Base-by-base conservation (phyloP, 2,329 filamentous ascomycete species). In the Venturia oleaginea region DNA sequence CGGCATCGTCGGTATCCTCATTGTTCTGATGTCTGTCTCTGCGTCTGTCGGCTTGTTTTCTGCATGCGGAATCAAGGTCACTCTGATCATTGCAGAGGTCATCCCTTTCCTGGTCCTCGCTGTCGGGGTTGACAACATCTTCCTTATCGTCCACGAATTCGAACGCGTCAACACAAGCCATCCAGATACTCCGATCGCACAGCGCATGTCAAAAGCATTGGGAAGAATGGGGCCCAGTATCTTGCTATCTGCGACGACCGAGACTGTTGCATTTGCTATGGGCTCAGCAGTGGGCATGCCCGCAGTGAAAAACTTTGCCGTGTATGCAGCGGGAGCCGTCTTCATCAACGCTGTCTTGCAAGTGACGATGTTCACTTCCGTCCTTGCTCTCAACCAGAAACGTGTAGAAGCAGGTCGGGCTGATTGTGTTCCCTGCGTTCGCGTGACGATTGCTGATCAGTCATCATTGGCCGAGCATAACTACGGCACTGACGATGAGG, bases 111-210 rank as follows among this genome's bases (percentile, higher is more conserved):
- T 99, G 68, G 93, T 99, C 11, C 80, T 99, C 24, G 94, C 94
- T 15, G 92, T 99, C 34, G 94, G 94, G 57, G 95, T 99, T 2
- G 94, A 99, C 81, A 99, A 99, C 72, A 97, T 99, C 71, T 99
- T 99, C 78, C 80, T 99, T 64, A 96, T 99, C 66, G 94, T 99
- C 0, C 94, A 99, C 76, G 94, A 99, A 76, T 96, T 99, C 66
- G 94, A 99, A 73, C 85, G 94, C 37, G 90, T 97, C 73, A 99
- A 99, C 71, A 79, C 92, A 69, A 96, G 89, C 74, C 90, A 96
- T 71, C 91, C 92, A 0, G 92, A 97, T 71, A 89, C 92, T 67
- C 84, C 89, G 74, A 88, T 99, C 2, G 89, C 96, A 69, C 87
- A 92, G 71, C 85, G 94, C 32, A 87, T 97, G 64, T 89, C 91